Evolutionary conservation across 306 rosid species (phyloP).

Genomic region (Inga oerstediana): DNA sequence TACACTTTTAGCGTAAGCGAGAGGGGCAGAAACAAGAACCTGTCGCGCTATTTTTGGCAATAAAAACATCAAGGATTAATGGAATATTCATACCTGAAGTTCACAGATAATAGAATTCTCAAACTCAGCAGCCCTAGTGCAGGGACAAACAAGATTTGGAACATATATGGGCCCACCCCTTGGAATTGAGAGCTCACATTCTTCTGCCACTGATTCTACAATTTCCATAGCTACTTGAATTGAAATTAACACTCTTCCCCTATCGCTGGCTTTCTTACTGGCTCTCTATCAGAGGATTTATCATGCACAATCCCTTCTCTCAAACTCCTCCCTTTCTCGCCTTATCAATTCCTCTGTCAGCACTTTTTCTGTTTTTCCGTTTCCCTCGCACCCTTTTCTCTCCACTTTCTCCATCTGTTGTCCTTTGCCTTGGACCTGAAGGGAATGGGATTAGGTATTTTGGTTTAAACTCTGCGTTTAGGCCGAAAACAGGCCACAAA

Average conservation of each 20-base stretch:
- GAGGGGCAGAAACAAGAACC: neutral
- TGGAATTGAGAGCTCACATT: slow-evolving; percentile 44
- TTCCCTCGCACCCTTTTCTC: too few relatives aligned
- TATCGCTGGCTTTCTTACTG: neutral
- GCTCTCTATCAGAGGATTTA: too few relatives aligned
- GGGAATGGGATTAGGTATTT: too few relatives aligned
- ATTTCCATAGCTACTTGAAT: slow-evolving; percentile 19
- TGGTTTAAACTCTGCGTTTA: too few relatives aligned
- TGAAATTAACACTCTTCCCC: neutral
- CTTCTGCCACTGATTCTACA: slow-evolving; percentile 31
- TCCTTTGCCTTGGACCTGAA: too few relatives aligned
- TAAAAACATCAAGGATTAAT: neutral
- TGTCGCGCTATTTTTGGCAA: neutral
- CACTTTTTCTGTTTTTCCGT: too few relatives aligned
- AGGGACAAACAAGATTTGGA: slow-evolving; percentile 56
- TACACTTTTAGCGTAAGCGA: neutral
- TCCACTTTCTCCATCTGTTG: too few relatives aligned
- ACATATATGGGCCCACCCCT: slow-evolving; percentile 88
- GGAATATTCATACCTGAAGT: slow-evolving; percentile 55
- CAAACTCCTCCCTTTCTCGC: too few relatives aligned
- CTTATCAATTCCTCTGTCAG: too few relatives aligned
- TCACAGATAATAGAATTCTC: slow-evolving; percentile 49
- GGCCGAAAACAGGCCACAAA: too few relatives aligned
- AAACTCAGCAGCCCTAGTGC: slow-evolving; percentile 56
- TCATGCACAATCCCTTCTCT: too few relatives aligned